Evolutionary conservation across 2,329 filamentous ascomycete genomes (phyloP).

Genomic region (Ophiostoma perfectum): DNA sequence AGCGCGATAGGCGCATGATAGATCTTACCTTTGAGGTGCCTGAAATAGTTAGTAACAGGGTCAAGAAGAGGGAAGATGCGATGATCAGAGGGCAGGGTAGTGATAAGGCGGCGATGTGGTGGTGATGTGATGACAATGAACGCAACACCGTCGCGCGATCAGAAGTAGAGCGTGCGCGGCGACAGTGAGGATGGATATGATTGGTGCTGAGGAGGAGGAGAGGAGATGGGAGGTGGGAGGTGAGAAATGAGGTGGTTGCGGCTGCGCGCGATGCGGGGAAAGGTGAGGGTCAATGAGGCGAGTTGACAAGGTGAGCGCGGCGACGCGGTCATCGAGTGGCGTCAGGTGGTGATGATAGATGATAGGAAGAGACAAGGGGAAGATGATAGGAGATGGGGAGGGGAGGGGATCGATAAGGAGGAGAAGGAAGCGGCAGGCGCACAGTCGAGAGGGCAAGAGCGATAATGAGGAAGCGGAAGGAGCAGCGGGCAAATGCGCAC

Average conservation of each 20-base stretch:
- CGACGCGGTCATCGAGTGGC: background rate
- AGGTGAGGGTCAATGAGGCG: background rate
- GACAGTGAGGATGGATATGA: background rate
- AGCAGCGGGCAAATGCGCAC: background rate
- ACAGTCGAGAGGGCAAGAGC: background rate
- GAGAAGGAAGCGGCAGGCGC: background rate
- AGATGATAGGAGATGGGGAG: background rate
- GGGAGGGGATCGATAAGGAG: background rate
- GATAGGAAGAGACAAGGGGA: background rate
- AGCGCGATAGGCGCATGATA: too few species aligned
- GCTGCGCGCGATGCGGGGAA: conserved; percentile 12
- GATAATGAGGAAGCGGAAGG: background rate
- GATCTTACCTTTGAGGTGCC: conserved; percentile 5
- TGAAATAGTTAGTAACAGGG: background rate
- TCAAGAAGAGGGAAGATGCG: background rate
- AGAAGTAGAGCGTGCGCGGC: background rate
- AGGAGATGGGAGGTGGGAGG: background rate
- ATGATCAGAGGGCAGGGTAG: background rate
- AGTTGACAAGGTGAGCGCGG: background rate
- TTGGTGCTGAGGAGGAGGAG: background rate
- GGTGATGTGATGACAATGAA: background rate
- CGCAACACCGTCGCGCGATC: background rate
- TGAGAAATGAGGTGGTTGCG: conserved; percentile 6
- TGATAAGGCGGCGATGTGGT: background rate
- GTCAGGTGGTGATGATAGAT: background rate